A percentile compares a stretch with the other conserved stretches of the same genome.
These are phyloP conservation scores for Truncatella angustata DNA, from an alignment of 2,329 filamentous ascomycete genomes.

Conservation along the genomic window DNA sequence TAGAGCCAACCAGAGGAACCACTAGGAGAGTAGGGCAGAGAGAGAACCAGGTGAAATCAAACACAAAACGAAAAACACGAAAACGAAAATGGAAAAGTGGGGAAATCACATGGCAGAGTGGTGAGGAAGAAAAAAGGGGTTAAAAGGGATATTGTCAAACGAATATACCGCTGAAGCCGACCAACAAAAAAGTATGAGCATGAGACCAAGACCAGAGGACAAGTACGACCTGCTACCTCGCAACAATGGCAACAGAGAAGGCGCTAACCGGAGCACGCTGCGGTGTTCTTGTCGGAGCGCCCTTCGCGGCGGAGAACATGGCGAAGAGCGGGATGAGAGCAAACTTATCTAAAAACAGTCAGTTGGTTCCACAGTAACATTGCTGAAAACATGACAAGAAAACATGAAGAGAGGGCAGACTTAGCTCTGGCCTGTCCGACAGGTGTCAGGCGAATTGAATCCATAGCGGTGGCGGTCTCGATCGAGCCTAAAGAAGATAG, in stretches of 20 bases:
- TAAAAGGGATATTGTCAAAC: background rate
- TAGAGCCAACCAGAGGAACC: background rate
- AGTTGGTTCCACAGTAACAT: background rate
- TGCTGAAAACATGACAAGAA: background rate
- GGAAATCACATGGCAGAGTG: no score
- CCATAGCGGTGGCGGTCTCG: background rate
- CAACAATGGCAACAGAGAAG: background rate
- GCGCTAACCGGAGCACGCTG: slow-evolving; percentile 3
- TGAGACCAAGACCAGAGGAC: background rate
- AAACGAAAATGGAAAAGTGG: background rate
- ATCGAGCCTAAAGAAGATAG: background rate
- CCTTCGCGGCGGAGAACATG: background rate
- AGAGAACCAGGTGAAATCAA: background rate
- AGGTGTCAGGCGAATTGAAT: background rate
- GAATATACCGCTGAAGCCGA: background rate
- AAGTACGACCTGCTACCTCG: background rate
- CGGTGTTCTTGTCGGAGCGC: slow-evolving; percentile 4
- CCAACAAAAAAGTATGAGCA: background rate
- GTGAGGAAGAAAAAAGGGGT: no score
- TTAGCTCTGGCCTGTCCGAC: no score
- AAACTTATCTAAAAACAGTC: background rate
- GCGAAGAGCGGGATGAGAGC: background rate
- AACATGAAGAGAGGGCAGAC: no score
- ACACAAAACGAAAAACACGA: background rate
- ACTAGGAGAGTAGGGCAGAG: background rate